Base-by-base conservation (phyloP, 495 filamentous ascomycete genomes). In the Beverwykella pulmonaria region DNA sequence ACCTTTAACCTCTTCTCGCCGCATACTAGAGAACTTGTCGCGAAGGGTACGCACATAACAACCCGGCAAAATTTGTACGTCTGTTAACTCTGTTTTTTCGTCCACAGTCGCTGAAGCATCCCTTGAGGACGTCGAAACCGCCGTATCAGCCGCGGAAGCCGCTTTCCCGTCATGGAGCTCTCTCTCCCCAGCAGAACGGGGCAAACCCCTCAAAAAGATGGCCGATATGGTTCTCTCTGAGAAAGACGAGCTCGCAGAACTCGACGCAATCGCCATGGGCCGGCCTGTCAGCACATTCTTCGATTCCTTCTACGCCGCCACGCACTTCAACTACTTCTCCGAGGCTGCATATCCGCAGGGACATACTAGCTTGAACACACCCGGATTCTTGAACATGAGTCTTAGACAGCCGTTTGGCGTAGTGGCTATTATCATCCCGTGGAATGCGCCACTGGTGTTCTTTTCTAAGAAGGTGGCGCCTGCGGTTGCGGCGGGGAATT, bases 1-100 rank as follows among this genome's bases (percentile, higher is more conserved):
- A 77, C 76, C 4, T 83, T 83, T 68, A 70, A 75, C 5, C 63
- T 82, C 20, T 70, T 76, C 46, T 82, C 75, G 27, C 81, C 80
- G 10, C 78, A 77, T 58, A 79, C 78, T 10, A 70, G 75, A 54
- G 78, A 83, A 20, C 61, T 75, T 1, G 73, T 81, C 27, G 78
- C 78, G 23, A 65, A 80, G 56, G 53, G 63, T 61, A 54, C 52
- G 15, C 39, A 34, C 30, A 34, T 34, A 34, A 4, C n/a, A n/a
- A n/a, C n/a, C n/a, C n/a, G n/a, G n/a, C n/a, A n/a, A n/a, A n/a
- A n/a, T n/a, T n/a, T n/a, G n/a, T 34, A 34, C 32, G 12, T 34
- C 12, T 12, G 32, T 12, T 34, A 12, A 34, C 32, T 20, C 4
- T 17, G 9, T 12, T 12, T 22, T 19, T 23, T n/a, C 27, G 12